Base-by-base conservation (phyloP, 2,329 filamentous ascomycete genomes). In the Fusarium xyrophilum region DNA sequence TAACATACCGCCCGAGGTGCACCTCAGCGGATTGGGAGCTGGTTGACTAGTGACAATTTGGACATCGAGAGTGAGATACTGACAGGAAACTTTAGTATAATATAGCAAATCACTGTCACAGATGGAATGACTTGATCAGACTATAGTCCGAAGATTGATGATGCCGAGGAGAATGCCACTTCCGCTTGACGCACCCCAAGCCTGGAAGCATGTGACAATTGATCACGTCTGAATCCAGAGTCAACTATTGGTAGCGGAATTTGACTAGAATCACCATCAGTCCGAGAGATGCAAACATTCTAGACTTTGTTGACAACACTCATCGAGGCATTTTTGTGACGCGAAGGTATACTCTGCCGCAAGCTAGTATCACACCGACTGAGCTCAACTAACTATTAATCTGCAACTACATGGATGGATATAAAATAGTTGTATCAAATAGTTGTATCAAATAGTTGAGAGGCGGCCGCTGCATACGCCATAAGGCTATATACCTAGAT, bases 21-120 rank as follows among this genome's bases (percentile, higher is more conserved):
- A 47, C 19, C 30, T 55, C 1, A 55, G 52, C 23, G 0, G 39
- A 47, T 4, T 55, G 39, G 52, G 30, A 47, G 7, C 15, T 11
- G 5, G 32, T 7, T 1, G 9, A 13, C 17, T 50, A 50, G 23
- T 36, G 17, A 3, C 2, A 15, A 15, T 15, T 12, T 27, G 13
- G 13, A 27, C 15, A 19, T n/a, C 4, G 12, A n/a, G 23, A 36
- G 13, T 8, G 7, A 19, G 46, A 2, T 23, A 19, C 3, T 6
- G 17, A 12, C 19, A 17, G 6, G 1, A 2, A 3, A 8, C 10
- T 14, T 5, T 21, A 2, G 11, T 27, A 3, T 7, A 28, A 2
- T 6, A 21, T 21, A 19, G 3, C 0, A 7, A 6, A n/a, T 15
- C 19, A 17, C 7, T n/a, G 10, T 51, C 23, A 4, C 2, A 21